These are phyloP conservation scores for Pythium insidiosum DNA, from an alignment of 352 stramenopile genomes.

Conservation along the genomic window DNA sequence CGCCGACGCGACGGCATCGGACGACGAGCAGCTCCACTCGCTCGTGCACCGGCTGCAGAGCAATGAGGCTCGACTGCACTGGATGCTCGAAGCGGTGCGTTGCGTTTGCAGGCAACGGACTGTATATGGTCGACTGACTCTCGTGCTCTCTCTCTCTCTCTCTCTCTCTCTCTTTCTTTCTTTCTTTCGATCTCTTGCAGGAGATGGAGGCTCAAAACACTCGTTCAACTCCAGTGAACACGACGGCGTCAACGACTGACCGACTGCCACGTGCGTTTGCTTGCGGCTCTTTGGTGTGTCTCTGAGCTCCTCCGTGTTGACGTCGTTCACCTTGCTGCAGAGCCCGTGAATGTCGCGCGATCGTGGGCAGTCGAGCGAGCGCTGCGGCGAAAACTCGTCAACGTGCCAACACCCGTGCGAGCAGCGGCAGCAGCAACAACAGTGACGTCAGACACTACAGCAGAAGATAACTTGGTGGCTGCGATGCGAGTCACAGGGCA, in stretches of 20 bases:
- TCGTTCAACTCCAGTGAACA: neutral
- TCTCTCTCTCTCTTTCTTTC: neutral
- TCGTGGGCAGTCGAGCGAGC: constrained; percentile 55
- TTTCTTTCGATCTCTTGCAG: constrained; percentile 13
- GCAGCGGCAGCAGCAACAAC: too few relatives aligned
- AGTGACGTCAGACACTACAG: too few relatives aligned
- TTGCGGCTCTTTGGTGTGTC: too few relatives aligned
- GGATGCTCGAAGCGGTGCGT: constrained; percentile 60
- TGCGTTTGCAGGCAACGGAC: neutral
- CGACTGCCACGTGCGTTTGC: too few relatives aligned
- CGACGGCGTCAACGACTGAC: neutral
- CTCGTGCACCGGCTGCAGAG: constrained; percentile 44
- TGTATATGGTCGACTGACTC: neutral
- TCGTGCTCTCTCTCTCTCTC: too few relatives aligned
- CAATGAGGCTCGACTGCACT: constrained; percentile 55
- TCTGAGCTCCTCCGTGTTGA: too few relatives aligned
- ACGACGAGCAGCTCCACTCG: too few relatives aligned
- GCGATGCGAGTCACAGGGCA: neutral
- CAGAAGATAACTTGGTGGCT: too few relatives aligned
- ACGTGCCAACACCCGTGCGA: constrained; percentile 31
- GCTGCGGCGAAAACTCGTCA: constrained; percentile 32
- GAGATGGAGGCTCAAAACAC: constrained; percentile 72
- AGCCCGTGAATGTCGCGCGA: constrained; percentile 18
- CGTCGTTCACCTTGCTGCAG: too few relatives aligned
- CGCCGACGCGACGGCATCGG: too few relatives aligned